Evolutionary conservation across 2,329 filamentous ascomycete species (phyloP), one percentile per base, ranked within the genome.

Genomic region (Albifimbria verrucaria): DNA sequence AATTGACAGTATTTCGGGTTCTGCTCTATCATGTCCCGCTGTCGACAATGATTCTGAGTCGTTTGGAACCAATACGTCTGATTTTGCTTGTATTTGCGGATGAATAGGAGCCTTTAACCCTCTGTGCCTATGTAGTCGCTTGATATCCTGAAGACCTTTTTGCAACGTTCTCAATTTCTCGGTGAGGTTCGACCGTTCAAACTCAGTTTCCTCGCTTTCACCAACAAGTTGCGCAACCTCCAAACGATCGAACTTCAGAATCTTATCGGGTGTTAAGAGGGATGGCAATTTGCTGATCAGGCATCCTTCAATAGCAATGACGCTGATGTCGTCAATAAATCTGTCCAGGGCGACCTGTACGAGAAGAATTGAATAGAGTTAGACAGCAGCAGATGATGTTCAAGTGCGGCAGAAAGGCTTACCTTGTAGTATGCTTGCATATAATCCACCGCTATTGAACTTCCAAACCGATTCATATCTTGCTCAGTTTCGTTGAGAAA

Each of bases 391-490:
- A 26, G 12, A 20, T 18, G 23, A n/a, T 43, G 9, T 21, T 43
- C 7, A 48, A 7, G 5, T 24, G 2, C 45, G 24, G 15, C 4
- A 7, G 36, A 39, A 44, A 48, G 42, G 25, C 52, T 53, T 63
- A 62, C 69, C 61, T 73, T 67, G 57, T 73, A 74, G 57, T 69
- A 73, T n/a, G 71, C 71, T 51, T 66, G 56, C 68, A 72, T 68
- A 45, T 59, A 65, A 49, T 71, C 69, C 17, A 71, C 52, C 43
- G 66, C 66, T 49, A 66, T 59, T 18, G 62, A 59, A 54, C 62
- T 63, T 26, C 63, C 64, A 56, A 62, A 67, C 3, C 56, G 56
- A 21, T 68, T 61, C 62, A 73, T 70, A 54, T 71, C 60, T 7
- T 60, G 57, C 52, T 68, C 59, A 15, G 57, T 59, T 44, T 51